These are phyloP conservation scores for Aspergillus sp. DNA, from an alignment of 2,329 filamentous ascomycete genomes.

Conservation along the genomic window DNA sequence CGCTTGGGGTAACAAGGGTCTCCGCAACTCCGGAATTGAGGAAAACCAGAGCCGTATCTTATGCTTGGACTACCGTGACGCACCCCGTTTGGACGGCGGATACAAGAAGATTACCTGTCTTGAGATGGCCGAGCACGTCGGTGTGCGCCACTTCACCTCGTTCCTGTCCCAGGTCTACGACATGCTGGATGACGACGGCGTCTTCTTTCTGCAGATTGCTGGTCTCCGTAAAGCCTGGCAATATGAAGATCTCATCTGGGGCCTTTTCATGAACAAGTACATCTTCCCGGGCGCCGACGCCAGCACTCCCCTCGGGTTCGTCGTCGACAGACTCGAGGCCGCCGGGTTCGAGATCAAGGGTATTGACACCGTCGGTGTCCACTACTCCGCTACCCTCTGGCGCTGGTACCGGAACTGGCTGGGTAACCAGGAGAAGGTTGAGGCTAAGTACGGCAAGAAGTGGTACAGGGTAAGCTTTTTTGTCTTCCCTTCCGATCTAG, in stretches of 20 bases:
- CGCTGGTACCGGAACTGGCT: constrained; percentile 99
- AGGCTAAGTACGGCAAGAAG: constrained; percentile 89
- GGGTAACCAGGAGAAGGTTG: constrained; percentile 86
- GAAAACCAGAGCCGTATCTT: constrained; percentile 89
- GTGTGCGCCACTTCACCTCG: constrained; percentile 78
- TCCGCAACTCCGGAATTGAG: constrained; percentile 76
- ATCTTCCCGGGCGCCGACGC: constrained; percentile 97
- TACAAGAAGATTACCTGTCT: constrained; percentile 97
- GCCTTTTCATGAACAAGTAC: constrained; percentile 99
- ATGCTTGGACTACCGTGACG: constrained; percentile 97
- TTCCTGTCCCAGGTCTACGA: constrained; percentile 88
- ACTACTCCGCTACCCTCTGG: constrained; percentile 97
- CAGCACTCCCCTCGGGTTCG: constrained; percentile 86
- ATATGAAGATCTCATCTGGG: constrained; percentile 97
- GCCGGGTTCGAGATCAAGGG: constrained; percentile 89
- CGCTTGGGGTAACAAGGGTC: constrained; percentile 89
- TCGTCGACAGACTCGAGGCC: constrained; percentile 79
- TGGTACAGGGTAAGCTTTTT: constrained; percentile 81
- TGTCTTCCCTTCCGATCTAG: not conserved
- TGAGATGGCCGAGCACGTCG: constrained; percentile 98
- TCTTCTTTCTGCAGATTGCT: constrained; percentile 94
- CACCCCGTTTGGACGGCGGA: constrained; percentile 71
- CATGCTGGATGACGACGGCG: constrained; percentile 94
- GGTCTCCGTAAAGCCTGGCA: constrained; percentile 95
- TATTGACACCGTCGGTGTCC: constrained; percentile 90